These are phyloP conservation scores for Colletotrichum gloeosporioides DNA, from an alignment of 2,329 filamentous ascomycete species.

Conservation along the genomic window DNA sequence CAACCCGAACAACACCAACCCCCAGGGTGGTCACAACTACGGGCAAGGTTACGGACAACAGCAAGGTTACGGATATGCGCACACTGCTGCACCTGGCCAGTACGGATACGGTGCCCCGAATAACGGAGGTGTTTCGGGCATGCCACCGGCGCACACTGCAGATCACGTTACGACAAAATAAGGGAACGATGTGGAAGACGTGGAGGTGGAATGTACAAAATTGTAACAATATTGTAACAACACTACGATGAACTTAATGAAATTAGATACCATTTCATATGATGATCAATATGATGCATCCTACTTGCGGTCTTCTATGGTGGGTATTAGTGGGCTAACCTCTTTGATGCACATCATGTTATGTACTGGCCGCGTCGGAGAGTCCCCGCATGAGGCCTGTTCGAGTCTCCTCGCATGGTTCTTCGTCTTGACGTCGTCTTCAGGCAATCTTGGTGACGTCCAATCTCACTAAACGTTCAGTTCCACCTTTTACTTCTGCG, in stretches of 20 bases:
- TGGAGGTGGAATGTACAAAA: neutral
- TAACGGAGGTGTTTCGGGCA: neutral
- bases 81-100: neutral
- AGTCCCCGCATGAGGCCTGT: too few species aligned
- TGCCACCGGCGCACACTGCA: neutral
- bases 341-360: neutral
- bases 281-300: neutral
- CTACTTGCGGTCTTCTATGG: neutral
- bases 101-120: neutral
- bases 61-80: slow-evolving; percentile 2
- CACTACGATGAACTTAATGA: neutral
- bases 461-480: too few species aligned
- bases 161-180: neutral
- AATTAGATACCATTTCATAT: neutral
- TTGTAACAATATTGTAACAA: neutral
- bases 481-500: too few species aligned
- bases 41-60: slow-evolving; percentile 10
- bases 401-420: too few species aligned
- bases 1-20: neutral
- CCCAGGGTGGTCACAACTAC: neutral
- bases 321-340: too few species aligned
- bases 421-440: too few species aligned
- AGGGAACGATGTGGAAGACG: neutral
- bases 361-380: neutral
- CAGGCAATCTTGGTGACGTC: too few species aligned